A percentile compares a stretch with the other conserved stretches of the same genome.
phyloP scores from a whole-genome alignment of 2,329 filamentous ascomycete species.

The Pseudocercospora musae region DNA sequence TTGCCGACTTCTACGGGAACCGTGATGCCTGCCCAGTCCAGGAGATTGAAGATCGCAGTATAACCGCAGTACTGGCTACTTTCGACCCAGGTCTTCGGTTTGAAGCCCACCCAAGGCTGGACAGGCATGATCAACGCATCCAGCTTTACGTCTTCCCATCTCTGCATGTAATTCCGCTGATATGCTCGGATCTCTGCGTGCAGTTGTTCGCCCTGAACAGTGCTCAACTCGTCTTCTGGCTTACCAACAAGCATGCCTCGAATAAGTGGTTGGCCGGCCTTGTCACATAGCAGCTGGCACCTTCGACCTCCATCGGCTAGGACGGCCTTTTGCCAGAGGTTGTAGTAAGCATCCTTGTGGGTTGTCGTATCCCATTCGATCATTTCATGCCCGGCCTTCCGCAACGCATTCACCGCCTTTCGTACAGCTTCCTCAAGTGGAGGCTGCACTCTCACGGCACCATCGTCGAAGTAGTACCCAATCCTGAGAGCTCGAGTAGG shows the following conservation, averaged over 20 bases:
- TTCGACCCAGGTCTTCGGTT: slow-evolving; percentile 22
- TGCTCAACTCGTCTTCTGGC: slow-evolving; percentile 14
- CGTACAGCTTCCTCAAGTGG: slow-evolving; percentile 48
- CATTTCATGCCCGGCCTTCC: slow-evolving; percentile 37
- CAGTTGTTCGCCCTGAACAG: slow-evolving; percentile 18
- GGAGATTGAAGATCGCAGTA: slow-evolving; percentile 24
- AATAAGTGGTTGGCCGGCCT: slow-evolving; percentile 23
- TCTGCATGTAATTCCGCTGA: slow-evolving; percentile 31
- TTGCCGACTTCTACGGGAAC: background rate
- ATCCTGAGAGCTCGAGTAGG: slow-evolving; percentile 31
- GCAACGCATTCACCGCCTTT: slow-evolving; percentile 39
- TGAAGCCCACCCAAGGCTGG: slow-evolving; percentile 21
- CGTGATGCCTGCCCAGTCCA: slow-evolving; percentile 8
- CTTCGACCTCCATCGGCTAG: slow-evolving; percentile 22
- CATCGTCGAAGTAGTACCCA: slow-evolving; percentile 49
- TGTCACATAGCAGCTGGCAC: slow-evolving; percentile 14
- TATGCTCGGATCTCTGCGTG: slow-evolving; percentile 6
- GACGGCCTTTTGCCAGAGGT: slow-evolving; percentile 20
- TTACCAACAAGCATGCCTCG: slow-evolving; percentile 25
- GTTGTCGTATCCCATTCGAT: slow-evolving; percentile 19
- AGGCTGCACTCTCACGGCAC: slow-evolving; percentile 49
- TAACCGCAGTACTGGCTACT: slow-evolving; percentile 22
- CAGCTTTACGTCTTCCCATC: slow-evolving; percentile 46
- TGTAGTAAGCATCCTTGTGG: slow-evolving; percentile 12
- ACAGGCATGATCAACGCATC: slow-evolving; percentile 50